These are phyloP conservation scores for Ascomycota sp. DNA, from an alignment of 2,329 filamentous ascomycete genomes.

Conservation along the genomic window DNA sequence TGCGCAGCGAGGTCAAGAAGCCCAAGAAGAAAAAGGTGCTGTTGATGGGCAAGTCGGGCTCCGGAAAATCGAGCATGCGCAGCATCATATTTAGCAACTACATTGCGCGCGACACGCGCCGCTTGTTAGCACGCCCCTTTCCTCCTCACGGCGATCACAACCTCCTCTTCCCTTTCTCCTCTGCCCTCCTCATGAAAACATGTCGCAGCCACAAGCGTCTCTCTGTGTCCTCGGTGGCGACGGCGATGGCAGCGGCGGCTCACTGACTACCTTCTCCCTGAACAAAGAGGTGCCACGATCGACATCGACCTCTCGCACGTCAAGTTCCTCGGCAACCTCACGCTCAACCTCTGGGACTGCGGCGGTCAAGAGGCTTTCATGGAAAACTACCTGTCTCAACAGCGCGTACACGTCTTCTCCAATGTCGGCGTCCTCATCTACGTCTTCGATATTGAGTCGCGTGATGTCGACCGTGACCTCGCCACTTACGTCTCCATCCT, in stretches of 20 bases:
- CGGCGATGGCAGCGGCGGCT: no score
- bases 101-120: constrained; percentile 80
- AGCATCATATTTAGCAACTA: constrained; percentile 99
- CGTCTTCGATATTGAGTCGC: constrained; percentile 94
- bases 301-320: constrained; percentile 97
- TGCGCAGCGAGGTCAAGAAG: constrained; percentile 34
- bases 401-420: constrained; percentile 87
- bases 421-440: constrained; percentile 95
- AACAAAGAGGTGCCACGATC: constrained; percentile 59
- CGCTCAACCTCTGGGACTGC: constrained; percentile 95
- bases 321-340: constrained; percentile 94
- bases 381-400: constrained; percentile 90
- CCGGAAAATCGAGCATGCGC: constrained; percentile 94
- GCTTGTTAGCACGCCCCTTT: constrained; percentile 31
- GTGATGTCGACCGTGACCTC: constrained; percentile 80
- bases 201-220: neutral
- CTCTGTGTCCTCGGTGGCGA: neutral
- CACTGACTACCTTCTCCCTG: no score
- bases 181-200: neutral
- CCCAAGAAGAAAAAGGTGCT: constrained; percentile 73
- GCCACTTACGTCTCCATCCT: constrained; percentile 84
- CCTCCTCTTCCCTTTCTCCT: neutral
- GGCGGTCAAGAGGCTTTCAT: constrained; percentile 97
- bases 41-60: constrained; percentile 87
- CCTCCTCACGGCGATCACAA: neutral